Evolutionary conservation across 2,329 filamentous ascomycete species (phyloP).

Genomic region (Mycosphaerella arachidis): DNA sequence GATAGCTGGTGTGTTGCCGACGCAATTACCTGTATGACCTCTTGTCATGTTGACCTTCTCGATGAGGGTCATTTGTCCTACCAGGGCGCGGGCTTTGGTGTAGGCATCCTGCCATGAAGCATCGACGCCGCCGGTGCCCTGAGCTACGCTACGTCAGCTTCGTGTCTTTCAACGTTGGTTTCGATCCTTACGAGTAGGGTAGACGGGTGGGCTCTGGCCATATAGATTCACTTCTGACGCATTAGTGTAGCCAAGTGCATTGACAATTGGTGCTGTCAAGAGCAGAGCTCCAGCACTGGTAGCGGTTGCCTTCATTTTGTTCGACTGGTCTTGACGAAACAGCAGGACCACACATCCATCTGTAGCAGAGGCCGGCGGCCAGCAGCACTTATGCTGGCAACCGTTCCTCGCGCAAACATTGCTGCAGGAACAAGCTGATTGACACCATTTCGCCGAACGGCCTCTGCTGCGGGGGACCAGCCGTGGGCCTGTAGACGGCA

Average conservation of each 20-base stretch:
- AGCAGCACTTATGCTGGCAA: not conserved
- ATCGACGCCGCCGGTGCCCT: slow-evolving; percentile 22
- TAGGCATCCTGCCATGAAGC: slow-evolving; percentile 31
- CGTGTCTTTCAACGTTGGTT: not conserved
- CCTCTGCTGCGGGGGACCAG: not conserved
- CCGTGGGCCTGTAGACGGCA: not conserved
- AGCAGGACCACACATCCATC: not conserved
- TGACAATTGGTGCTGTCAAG: slow-evolving; percentile 7
- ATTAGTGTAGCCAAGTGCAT: slow-evolving; percentile 16
- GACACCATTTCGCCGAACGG: not conserved
- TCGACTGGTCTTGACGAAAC: not conserved
- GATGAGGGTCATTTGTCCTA: slow-evolving; percentile 32
- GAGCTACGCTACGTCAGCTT: slow-evolving; percentile 12
- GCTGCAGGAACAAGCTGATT: not conserved
- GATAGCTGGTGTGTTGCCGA: slow-evolving; percentile 71
- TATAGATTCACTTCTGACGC: slow-evolving; percentile 18
- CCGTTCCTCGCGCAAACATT: not conserved
- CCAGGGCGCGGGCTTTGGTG: slow-evolving; percentile 29
- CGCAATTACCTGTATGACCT: slow-evolving; percentile 47
- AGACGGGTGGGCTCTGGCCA: slow-evolving; percentile 25
- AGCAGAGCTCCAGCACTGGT: slow-evolving; percentile 15
- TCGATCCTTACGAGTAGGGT: slow-evolving; percentile 26
- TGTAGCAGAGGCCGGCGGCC: not conserved
- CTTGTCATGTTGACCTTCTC: slow-evolving; percentile 35
- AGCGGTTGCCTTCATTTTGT: slow-evolving; percentile 13